phyloP scores from a whole-genome alignment of 495 filamentous ascomycete genomes.

The Lichenothelia convexa region DNA sequence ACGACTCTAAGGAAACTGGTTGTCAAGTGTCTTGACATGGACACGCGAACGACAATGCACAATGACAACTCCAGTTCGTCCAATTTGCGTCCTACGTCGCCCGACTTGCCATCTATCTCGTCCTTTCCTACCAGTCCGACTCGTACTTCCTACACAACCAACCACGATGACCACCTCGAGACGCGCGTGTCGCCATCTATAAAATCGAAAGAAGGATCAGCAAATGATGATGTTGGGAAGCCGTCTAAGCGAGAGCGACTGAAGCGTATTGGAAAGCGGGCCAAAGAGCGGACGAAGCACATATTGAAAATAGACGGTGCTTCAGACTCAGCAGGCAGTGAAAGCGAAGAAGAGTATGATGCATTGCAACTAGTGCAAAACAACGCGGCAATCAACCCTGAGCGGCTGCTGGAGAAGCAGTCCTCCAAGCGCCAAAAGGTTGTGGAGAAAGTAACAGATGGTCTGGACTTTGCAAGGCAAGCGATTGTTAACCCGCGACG shows the following conservation, averaged over 20 bases:
- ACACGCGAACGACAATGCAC: no score
- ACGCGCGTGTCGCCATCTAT: no score
- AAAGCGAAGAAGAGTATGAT: not conserved
- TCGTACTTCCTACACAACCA: no score
- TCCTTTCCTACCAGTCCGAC: no score
- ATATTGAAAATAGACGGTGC: not conserved
- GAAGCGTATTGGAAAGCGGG: not conserved
- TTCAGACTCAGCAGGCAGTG: not conserved
- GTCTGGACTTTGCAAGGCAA: not conserved
- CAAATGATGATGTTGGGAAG: not conserved
- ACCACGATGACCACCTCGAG: no score
- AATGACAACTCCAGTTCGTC: no score
- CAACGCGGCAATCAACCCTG: not conserved
- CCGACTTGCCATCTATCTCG: no score
- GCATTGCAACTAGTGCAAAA: not conserved
- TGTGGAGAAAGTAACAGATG: not conserved
- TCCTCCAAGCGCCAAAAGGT: not conserved
- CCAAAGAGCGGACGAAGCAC: not conserved
- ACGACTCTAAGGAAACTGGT: no score
- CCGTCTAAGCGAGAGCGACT: constrained; percentile 1
- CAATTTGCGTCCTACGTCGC: no score
- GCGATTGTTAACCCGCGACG: constrained; percentile 3
- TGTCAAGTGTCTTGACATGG: no score
- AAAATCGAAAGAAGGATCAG: no score
- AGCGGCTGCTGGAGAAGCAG: not conserved